A percentile compares a stretch with the other conserved stretches of the same genome.
These are phyloP conservation scores for Wallacemonas sp. DNA, from an alignment of 208 protist genomes.

Conservation along the genomic window DNA sequence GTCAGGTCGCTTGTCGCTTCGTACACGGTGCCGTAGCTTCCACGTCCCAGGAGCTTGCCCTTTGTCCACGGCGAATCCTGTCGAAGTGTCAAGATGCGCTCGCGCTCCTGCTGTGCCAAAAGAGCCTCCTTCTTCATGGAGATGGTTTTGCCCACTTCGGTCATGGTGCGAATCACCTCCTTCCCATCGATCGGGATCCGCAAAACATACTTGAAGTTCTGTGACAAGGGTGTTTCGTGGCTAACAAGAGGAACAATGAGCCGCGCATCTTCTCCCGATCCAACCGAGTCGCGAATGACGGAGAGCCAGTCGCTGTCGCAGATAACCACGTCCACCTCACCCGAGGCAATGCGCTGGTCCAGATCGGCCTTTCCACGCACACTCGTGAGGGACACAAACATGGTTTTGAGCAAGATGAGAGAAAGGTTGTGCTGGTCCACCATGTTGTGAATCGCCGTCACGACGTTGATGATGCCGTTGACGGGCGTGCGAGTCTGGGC, in stretches of 20 bases:
- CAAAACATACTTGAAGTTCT: constrained; percentile 68
- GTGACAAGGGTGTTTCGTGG: constrained; percentile 32
- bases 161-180: constrained; percentile 71
- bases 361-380: constrained; percentile 72
- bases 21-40: constrained; percentile 87
- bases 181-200: constrained; percentile 65
- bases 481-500: constrained; percentile 77
- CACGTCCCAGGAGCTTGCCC: constrained; percentile 84
- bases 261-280: constrained; percentile 54
- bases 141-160: constrained; percentile 77
- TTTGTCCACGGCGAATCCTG: constrained; percentile 91
- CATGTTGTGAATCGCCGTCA: constrained; percentile 80
- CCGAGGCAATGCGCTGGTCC: constrained; percentile 66
- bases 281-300: constrained; percentile 57
- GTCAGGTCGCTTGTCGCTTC: constrained; percentile 90
- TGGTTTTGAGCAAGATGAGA: constrained; percentile 84
- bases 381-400: constrained; percentile 86
- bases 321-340: constrained; percentile 86
- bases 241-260: constrained; percentile 75
- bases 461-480: constrained; percentile 88
- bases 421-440: constrained; percentile 91
- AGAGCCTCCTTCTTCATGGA: constrained; percentile 82
- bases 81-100: constrained; percentile 85
- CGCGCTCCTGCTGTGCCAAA: constrained; percentile 73
- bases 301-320: constrained; percentile 86